Conservation (phyloP, 164 flowering plant species). For the Paratinospora sagittata region DNA sequence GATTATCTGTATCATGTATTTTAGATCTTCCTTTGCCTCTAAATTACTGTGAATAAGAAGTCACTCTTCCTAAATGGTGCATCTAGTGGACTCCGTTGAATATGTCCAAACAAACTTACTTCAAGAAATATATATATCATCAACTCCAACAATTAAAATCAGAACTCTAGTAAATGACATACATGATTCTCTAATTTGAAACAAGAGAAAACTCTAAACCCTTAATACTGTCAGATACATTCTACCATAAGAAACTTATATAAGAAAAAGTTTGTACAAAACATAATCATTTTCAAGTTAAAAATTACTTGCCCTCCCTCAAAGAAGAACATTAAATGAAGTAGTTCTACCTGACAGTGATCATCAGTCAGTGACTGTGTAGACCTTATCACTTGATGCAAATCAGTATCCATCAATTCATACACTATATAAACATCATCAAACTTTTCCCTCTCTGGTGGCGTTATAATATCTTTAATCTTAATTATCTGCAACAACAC, state of each 20-base stretch:
- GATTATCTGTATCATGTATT: too few relatives aligned
- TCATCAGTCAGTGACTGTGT: conserved; percentile 69
- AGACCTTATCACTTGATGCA: conserved; percentile 79
- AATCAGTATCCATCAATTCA: conserved; percentile 88
- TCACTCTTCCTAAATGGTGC: too few relatives aligned
- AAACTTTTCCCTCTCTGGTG: conserved; percentile 58
- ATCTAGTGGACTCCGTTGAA: too few relatives aligned
- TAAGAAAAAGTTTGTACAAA: background rate
- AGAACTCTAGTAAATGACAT: too few relatives aligned
- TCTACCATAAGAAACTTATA: too few relatives aligned
- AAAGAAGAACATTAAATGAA: background rate
- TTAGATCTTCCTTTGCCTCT: too few relatives aligned
- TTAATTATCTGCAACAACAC: conserved; percentile 47
- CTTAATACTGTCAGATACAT: too few relatives aligned
- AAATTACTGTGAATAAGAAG: too few relatives aligned
- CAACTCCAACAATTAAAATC: too few relatives aligned
- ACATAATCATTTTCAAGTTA: background rate
- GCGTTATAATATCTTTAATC: conserved; percentile 75
- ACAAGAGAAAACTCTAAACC: background rate
- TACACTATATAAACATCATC: conserved; percentile 81
- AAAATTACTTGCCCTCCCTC: background rate
- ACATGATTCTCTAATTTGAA: background rate
- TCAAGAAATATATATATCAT: too few relatives aligned
- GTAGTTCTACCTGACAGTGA: conserved; percentile 62
- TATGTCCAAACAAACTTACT: too few relatives aligned